Conservation (phyloP, 495 filamentous ascomycete genomes). For the Schizothecium vesticola region DNA sequence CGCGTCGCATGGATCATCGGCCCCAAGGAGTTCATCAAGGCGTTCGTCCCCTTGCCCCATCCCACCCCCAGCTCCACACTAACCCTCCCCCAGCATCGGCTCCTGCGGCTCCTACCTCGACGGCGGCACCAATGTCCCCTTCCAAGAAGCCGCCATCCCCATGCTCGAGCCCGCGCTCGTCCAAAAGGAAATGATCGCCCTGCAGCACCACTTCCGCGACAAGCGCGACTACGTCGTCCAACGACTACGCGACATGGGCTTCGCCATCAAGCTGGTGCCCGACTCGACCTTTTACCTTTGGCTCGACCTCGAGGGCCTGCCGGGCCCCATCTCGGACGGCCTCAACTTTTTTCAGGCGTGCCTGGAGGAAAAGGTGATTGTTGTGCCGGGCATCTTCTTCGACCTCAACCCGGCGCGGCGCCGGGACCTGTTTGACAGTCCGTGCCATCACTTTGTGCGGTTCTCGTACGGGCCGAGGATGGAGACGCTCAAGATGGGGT, state of each 20-base stretch:
- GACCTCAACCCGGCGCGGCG: constrained; percentile 87
- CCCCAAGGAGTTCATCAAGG: constrained; percentile 93
- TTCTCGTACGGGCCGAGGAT: constrained; percentile 87
- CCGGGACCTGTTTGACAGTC: constrained; percentile 87
- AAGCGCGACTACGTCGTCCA: constrained; percentile 86
- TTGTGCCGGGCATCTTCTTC: constrained; percentile 90
- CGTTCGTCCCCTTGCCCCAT: constrained; percentile 30
- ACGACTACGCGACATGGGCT: constrained; percentile 76
- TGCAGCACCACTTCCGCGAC: constrained; percentile 79
- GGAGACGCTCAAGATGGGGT: constrained; percentile 76
- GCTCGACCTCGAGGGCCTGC: constrained; percentile 53
- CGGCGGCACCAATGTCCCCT: constrained; percentile 88
- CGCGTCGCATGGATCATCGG: constrained; percentile 94
- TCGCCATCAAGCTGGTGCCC: constrained; percentile 70
- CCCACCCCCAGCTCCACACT: neutral
- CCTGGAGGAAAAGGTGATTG: constrained; percentile 86
- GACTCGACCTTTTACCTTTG: constrained; percentile 90
- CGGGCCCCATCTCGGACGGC: constrained; percentile 77
- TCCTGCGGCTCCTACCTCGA: constrained; percentile 94
- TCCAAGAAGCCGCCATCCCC: constrained; percentile 87
- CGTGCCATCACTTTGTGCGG: constrained; percentile 92
- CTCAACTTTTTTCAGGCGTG: constrained; percentile 96
- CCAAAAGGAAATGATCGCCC: constrained; percentile 77
- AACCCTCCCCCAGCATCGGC: constrained; percentile 52
- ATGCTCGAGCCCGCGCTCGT: constrained; percentile 86